Percentiles rank a stretch among this genome's conserved stretches.
Conservation (phyloP, 2,329 filamentous ascomycete species). For the Gaeumannomyces sp. region DNA sequence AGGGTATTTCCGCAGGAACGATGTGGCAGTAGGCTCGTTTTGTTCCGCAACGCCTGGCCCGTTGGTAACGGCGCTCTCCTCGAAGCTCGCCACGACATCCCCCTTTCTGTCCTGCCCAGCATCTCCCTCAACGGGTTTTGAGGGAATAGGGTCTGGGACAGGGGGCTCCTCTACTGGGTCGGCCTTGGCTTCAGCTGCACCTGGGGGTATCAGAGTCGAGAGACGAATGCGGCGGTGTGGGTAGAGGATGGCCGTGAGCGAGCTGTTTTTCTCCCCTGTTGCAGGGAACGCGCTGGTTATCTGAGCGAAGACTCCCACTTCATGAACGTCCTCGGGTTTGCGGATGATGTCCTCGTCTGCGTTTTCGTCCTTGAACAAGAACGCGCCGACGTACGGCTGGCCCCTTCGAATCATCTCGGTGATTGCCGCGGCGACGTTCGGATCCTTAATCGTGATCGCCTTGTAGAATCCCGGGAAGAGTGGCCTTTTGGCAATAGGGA, state of each 20-base stretch:
- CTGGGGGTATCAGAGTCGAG: constrained; percentile 71
- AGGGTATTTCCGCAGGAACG: constrained; percentile 84
- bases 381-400: constrained; percentile 94
- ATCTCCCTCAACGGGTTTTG: constrained; percentile 48
- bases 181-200: constrained; percentile 40
- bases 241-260: constrained; percentile 88
- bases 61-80: constrained; percentile 66
- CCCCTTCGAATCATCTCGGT: constrained; percentile 95
- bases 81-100: constrained; percentile 94
- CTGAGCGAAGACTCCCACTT: constrained; percentile 94
- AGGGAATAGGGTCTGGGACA: constrained; percentile 53
- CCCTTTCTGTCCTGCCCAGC: constrained; percentile 65
- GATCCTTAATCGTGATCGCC: constrained; percentile 92
- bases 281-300: constrained; percentile 95
- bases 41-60: constrained; percentile 44
- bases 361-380: constrained; percentile 93
- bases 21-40: constrained; percentile 66
- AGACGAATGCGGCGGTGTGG: constrained; percentile 92
- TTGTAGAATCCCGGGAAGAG: constrained; percentile 99
- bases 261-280: constrained; percentile 74
- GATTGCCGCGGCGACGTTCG: constrained; percentile 84
- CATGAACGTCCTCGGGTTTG: constrained; percentile 83
- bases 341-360: constrained; percentile 92
- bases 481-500: constrained; percentile 88
- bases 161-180: constrained; percentile 41